Conservation (phyloP, 768 basidiomycete species). For the Pilatotrama ljubarskyi region DNA sequence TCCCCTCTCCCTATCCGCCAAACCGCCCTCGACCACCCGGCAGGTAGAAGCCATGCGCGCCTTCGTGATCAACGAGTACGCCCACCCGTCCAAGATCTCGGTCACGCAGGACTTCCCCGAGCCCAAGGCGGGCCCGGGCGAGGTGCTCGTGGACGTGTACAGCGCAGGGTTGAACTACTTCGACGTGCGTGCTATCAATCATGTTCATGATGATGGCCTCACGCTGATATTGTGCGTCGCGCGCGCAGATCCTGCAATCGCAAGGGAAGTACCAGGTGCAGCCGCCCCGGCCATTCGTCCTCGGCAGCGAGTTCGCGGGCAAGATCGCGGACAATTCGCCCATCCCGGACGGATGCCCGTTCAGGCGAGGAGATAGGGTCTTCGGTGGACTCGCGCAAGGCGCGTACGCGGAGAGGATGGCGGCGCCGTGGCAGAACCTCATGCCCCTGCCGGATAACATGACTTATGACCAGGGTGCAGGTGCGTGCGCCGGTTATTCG, state of each 20-base stretch:
- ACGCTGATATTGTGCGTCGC: not conserved
- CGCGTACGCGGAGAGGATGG: conserved; percentile 75
- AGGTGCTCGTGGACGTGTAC: conserved; percentile 55
- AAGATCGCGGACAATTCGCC: conserved; percentile 66
- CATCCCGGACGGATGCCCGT: conserved; percentile 77
- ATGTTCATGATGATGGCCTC: not conserved
- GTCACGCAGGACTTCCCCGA: conserved; percentile 39
- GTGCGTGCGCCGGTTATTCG: conserved; percentile 37
- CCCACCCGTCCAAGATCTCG: conserved; percentile 45
- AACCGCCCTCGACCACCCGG: not conserved
- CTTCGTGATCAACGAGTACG: conserved; percentile 70
- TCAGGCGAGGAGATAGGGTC: conserved; percentile 82
- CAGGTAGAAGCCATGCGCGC: conserved; percentile 63
- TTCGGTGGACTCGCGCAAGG: conserved; percentile 79
- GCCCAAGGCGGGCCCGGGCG: conserved; percentile 38
- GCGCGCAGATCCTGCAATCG: conserved; percentile 68
- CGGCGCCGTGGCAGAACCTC: conserved; percentile 49
- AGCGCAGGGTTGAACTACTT: conserved; percentile 55
- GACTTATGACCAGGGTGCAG: conserved; percentile 84
- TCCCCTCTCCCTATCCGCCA: not conserved
- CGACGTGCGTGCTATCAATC: conserved; percentile 29
- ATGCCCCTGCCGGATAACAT: conserved; percentile 73
- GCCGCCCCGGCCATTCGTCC: conserved; percentile 80
- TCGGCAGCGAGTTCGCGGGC: conserved; percentile 88
- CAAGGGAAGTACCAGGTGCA: conserved; percentile 90